A percentile compares a stretch with the other conserved stretches of the same genome.
Conservation (phyloP, 768 basidiomycete species). For the Cantharellus cinnabarinus region DNA sequence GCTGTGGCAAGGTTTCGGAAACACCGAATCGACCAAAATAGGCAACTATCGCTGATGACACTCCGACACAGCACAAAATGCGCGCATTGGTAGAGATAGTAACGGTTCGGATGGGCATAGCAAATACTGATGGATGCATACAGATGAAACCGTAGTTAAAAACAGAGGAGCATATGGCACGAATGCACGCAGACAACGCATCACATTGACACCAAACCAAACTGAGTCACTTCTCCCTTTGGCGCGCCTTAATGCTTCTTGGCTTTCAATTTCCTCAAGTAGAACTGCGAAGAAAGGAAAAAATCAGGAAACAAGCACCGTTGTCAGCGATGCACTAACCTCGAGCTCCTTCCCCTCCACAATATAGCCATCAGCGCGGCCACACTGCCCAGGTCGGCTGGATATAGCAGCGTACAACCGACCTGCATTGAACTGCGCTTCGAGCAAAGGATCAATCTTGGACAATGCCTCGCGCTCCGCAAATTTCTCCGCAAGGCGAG, state of each 20-base stretch:
- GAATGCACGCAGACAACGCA: not conserved
- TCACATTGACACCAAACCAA: constrained; percentile 16
- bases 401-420: constrained; percentile 87
- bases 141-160: too few species aligned
- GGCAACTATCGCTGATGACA: too few species aligned
- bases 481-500: constrained; percentile 68
- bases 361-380: constrained; percentile 91
- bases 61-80: too few species aligned
- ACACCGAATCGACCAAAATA: too few species aligned
- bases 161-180: too few species aligned
- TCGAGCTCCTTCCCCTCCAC: constrained; percentile 98
- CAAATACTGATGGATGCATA: too few species aligned
- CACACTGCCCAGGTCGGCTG: constrained; percentile 91
- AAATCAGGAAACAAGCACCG: not conserved
- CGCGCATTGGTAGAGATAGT: too few species aligned
- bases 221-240: not conserved
- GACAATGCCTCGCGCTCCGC: constrained; percentile 88
- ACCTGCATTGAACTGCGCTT: constrained; percentile 80
- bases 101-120: too few species aligned
- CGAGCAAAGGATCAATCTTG: constrained; percentile 79
- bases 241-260: constrained; percentile 86
- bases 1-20: too few species aligned
- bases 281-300: constrained; percentile 37
- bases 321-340: constrained; percentile 26
- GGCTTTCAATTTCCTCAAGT: constrained; percentile 78